Percentiles rank a stretch among this genome's conserved stretches.
Evolutionary conservation across 2,329 filamentous ascomycete species (phyloP).

Genomic region (Huntiella savannae): DNA sequence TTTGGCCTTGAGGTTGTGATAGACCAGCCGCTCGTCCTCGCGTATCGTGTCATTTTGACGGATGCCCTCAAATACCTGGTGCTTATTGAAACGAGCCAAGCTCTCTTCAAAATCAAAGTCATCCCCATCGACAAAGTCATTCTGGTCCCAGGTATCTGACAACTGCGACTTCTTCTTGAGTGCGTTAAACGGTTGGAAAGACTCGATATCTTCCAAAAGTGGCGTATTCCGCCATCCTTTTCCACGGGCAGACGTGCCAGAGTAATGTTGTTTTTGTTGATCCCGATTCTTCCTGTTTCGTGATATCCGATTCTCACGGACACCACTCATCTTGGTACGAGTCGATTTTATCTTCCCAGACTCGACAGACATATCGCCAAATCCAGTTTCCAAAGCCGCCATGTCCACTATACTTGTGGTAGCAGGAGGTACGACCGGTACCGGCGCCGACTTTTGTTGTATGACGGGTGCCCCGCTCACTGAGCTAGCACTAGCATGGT

Average conservation of each 20-base stretch:
- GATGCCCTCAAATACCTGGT: constrained; percentile 78
- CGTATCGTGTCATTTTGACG: constrained; percentile 71
- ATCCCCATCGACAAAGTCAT: constrained; percentile 86
- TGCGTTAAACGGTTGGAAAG: constrained; percentile 41
- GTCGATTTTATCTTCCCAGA: background rate
- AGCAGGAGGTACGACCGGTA: background rate
- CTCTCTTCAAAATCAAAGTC: constrained; percentile 89
- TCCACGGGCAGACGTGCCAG: constrained; percentile 18
- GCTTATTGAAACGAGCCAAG: constrained; percentile 88
- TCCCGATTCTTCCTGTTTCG: constrained; percentile 6
- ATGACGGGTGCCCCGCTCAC: background rate
- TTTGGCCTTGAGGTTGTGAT: constrained; percentile 57
- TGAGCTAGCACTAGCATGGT: background rate
- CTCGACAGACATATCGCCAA: background rate
- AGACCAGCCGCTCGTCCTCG: constrained; percentile 79
- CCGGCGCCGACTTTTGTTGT: background rate
- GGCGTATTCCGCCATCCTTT: constrained; percentile 42
- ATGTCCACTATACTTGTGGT: background rate
- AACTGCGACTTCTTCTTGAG: constrained; percentile 29
- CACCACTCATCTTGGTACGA: background rate
- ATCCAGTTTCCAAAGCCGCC: constrained; percentile 1
- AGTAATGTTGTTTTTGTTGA: background rate
- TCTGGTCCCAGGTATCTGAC: constrained; percentile 69
- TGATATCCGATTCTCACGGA: constrained; percentile 3
- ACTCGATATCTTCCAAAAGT: constrained; percentile 36